A percentile compares a stretch with the other conserved stretches of the same genome.
phyloP scores from a whole-genome alignment of 306 rosid genomes.

The Clitoria ternatea region DNA sequence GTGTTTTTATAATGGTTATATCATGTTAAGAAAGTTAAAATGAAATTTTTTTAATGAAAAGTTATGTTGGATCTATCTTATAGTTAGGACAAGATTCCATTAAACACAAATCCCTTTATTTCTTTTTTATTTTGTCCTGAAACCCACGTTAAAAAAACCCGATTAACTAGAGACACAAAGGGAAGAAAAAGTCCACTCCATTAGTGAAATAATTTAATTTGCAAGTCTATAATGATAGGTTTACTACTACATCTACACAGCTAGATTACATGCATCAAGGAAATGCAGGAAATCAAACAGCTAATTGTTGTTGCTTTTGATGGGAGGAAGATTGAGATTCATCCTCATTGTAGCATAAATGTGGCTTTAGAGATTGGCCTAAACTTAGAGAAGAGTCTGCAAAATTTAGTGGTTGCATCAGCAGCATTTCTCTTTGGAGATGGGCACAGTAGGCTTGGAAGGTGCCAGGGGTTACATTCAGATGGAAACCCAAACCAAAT shows the following conservation, averaged over 20 bases:
- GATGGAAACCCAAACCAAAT: conserved; percentile 80
- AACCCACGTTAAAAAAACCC: too few species aligned
- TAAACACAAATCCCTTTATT: too few species aligned
- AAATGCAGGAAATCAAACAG: conserved; percentile 49
- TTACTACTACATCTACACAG: conserved; percentile 34
- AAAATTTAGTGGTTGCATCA: conserved; percentile 51
- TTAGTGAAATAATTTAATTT: conserved; percentile 15
- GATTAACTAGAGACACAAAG: background rate
- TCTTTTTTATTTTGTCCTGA: too few species aligned
- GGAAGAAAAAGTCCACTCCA: background rate
- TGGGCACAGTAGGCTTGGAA: conserved; percentile 65
- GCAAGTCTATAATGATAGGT: conserved; percentile 31
- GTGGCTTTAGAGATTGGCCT: conserved; percentile 49
- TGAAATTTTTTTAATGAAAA: too few species aligned
- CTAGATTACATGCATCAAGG: conserved; percentile 36
- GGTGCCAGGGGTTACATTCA: conserved; percentile 76
- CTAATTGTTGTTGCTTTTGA: conserved; percentile 70
- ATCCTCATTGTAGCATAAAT: conserved; percentile 69
- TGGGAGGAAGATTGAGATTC: conserved; percentile 65
- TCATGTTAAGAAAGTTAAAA: too few species aligned
- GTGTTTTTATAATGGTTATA: too few species aligned
- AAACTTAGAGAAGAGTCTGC: conserved; percentile 50
- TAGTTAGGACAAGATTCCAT: too few species aligned
- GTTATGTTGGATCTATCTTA: too few species aligned
- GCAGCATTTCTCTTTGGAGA: conserved; percentile 78